Percentiles rank a stretch among this genome's conserved stretches.
Conservation (phyloP, 2,329 filamentous ascomycete genomes). For the Fusarium siculi region DNA sequence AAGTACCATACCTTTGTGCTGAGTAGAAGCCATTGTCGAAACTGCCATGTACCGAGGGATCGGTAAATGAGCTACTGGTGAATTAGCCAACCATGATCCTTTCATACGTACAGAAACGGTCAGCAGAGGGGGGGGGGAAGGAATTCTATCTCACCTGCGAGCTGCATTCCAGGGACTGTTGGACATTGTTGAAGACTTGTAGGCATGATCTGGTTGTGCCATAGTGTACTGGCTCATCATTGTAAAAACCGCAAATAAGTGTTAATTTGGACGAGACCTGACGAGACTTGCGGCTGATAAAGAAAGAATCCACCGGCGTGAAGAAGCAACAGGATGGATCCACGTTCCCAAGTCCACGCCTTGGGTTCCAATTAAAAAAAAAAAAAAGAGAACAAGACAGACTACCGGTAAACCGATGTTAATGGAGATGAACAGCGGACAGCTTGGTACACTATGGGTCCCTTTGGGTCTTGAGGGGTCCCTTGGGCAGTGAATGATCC, state of each 20-base stretch:
- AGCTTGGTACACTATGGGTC: constrained; percentile 46
- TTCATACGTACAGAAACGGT: neutral
- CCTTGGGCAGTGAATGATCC: constrained; percentile 46
- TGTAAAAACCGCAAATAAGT: constrained; percentile 40
- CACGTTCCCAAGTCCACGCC: constrained; percentile 25
- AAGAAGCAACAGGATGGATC: constrained; percentile 36
- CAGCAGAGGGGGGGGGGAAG: constrained; percentile 6
- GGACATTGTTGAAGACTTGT: constrained; percentile 58
- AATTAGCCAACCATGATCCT: constrained; percentile 40
- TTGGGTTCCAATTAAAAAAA: constrained; percentile 42
- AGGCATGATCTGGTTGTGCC: constrained; percentile 60
- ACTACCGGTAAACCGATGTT: constrained; percentile 37
- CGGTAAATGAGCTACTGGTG: constrained; percentile 47
- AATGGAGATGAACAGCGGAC: constrained; percentile 20
- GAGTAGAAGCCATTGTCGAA: constrained; percentile 53
- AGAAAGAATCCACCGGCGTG: constrained; percentile 44
- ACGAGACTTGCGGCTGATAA: constrained; percentile 47
- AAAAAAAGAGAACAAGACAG: constrained; percentile 35
- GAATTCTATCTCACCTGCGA: constrained; percentile 60
- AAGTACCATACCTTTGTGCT: constrained; percentile 52
- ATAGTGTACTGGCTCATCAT: constrained; percentile 55
- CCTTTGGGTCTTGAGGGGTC: constrained; percentile 36
- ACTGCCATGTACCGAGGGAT: constrained; percentile 47
- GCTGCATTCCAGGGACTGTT: constrained; percentile 62
- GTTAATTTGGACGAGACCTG: constrained; percentile 38